Percentiles rank a stretch among this genome's conserved stretches.
Evolutionary conservation across 805 yeast species (phyloP).

Genomic region (Metschnikowia baotianmanensis): DNA sequence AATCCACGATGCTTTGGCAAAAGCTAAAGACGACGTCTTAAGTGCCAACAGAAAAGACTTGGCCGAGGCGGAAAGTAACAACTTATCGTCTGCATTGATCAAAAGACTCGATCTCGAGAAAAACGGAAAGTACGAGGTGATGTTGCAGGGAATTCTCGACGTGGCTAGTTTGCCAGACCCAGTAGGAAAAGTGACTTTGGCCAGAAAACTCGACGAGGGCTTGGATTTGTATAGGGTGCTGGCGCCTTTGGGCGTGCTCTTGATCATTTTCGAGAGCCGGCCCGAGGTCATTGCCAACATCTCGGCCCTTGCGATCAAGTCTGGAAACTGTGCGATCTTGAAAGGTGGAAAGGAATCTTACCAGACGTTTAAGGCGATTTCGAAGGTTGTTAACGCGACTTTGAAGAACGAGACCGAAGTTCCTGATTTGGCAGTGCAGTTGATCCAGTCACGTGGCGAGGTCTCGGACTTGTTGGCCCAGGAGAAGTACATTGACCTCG

Average conservation of each 20-base stretch:
- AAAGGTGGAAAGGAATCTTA: constrained; percentile 96
- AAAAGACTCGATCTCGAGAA: constrained; percentile 84
- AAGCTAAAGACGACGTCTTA: constrained; percentile 59
- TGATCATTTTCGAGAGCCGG: constrained; percentile 92
- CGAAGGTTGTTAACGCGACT: constrained; percentile 63
- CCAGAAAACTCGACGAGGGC: constrained; percentile 86
- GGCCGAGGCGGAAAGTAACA: constrained; percentile 59
- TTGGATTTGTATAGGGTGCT: constrained; percentile 78
- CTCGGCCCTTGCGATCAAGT: constrained; percentile 90
- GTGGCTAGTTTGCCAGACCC: constrained; percentile 91
- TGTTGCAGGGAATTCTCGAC: constrained; percentile 93
- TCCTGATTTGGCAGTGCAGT: constrained; percentile 79
- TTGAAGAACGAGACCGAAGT: constrained; percentile 61
- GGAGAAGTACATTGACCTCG: constrained; percentile 89
- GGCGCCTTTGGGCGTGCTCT: constrained; percentile 90
- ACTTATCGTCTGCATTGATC: constrained; percentile 66
- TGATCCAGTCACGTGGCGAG: constrained; percentile 85
- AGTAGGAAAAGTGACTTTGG: constrained; percentile 81
- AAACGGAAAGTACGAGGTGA: constrained; percentile 83
- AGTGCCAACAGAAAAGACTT: constrained; percentile 75
- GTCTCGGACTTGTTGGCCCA: constrained; percentile 81
- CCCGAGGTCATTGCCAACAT: constrained; percentile 99
- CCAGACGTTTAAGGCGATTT: constrained; percentile 80
- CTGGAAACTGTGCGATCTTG: constrained; percentile 94
- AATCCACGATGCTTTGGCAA: constrained; percentile 67